Base-by-base conservation (phyloP, 192 early-diverging fungal species). In the Coemansia sp. region DNA sequence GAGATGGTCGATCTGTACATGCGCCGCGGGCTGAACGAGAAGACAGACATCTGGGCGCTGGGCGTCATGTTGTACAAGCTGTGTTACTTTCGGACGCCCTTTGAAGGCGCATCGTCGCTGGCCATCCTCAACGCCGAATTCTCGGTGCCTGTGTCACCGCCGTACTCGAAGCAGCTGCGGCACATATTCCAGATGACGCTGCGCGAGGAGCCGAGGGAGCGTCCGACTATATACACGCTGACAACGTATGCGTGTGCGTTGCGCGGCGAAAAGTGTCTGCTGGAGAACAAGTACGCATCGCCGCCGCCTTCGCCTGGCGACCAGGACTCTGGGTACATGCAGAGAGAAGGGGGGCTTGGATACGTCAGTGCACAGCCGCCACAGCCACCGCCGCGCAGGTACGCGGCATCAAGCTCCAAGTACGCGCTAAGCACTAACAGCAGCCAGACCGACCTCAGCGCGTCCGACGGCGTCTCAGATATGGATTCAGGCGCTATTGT, bases 1-100 rank as follows among this genome's bases (percentile, higher is more conserved):
- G 96, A 98, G 73, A 89, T 98, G 87, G 84, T 94, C 64, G 95
- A 98, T 83, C 68, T 98, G 58, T 97, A 95, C 71, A 84, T 90
- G 80, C 88, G 85, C 41, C 72, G 79, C 34, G 93, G 92, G 2
- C 75, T 98, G 34, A 89, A 86, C 63, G 94, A 95, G 66, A 95
- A 96, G 70, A 88, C 92, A 32, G 86, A 88, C 56, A 85, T 85
- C 36, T 87, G 85, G 93, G 95, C 96, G 7, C 82, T 98, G 42
- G 96, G 96, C 19, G 92, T 98, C 40, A 80, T 98, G 29, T 71
- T 98, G 20, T 98, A 95, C 83, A 98, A 98, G 74, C 84, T 97
- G 32, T 97, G 95, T 78, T 98, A 91, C 74, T 94, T 92, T 78
- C 89, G 87, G 7, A 98, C 96, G 7, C 96, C 96, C 2, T 98